These are phyloP conservation scores for Stromatinia cepivora DNA, from an alignment of 2,329 filamentous ascomycete species.

Conservation along the genomic window DNA sequence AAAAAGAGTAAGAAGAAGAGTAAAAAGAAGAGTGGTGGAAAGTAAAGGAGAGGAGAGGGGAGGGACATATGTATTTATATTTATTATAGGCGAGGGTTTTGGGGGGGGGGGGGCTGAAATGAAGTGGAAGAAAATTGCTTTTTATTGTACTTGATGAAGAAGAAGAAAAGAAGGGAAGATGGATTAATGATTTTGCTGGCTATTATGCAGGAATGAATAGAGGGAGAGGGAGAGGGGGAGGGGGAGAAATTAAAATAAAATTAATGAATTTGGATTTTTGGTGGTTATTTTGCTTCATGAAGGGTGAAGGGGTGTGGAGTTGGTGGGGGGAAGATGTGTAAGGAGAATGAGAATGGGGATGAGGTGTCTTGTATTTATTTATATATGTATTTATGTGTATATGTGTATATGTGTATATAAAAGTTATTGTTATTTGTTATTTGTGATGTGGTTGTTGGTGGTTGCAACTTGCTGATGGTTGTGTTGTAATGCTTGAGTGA, in stretches of 20 bases:
- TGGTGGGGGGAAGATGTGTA: neutral
- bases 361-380: neutral
- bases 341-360: neutral
- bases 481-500: too few species aligned
- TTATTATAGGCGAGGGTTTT: neutral
- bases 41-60: neutral
- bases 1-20: slow-evolving; percentile 17
- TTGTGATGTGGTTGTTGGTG: slow-evolving; percentile 1
- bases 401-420: slow-evolving; percentile 6
- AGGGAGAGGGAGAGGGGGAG: too few species aligned
- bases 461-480: too few species aligned
- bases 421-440: slow-evolving; percentile 3
- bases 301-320: neutral
- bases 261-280: slow-evolving; percentile 12
- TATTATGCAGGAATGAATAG: neutral
- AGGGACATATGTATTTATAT: neutral
- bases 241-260: neutral
- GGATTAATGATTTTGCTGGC: slow-evolving; percentile 11
- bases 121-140: neutral
- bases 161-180: neutral
- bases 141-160: neutral
- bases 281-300: neutral
- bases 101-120: neutral
- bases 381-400: slow-evolving; percentile 4
- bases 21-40: slow-evolving; percentile 6